phyloP scores from a whole-genome alignment of 495 filamentous ascomycete species.

The Clavariopsis aquatica region DNA sequence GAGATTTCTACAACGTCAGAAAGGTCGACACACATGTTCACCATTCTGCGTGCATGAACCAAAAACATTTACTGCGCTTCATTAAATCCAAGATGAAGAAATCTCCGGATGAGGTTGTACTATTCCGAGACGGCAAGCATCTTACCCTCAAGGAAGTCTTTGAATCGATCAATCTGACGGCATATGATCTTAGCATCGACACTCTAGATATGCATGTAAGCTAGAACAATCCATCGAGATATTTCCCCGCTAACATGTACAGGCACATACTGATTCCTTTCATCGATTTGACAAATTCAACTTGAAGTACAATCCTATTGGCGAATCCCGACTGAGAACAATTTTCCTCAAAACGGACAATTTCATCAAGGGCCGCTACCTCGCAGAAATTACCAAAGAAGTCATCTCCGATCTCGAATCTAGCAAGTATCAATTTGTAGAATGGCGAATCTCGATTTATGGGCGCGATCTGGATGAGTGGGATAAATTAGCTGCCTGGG shows the following conservation, averaged over 20 bases:
- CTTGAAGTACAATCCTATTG: slow-evolving; percentile 96
- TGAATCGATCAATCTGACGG: slow-evolving; percentile 93
- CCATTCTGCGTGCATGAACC: slow-evolving; percentile 99
- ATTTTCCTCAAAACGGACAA: slow-evolving; percentile 99
- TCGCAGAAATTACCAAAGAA: slow-evolving; percentile 96
- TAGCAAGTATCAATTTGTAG: slow-evolving; percentile 99
- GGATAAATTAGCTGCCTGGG: slow-evolving; percentile 97
- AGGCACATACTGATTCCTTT: slow-evolving; percentile 97
- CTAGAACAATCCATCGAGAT: too few relatives aligned
- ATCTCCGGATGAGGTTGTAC: slow-evolving; percentile 86
- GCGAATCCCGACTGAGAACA: slow-evolving; percentile 88
- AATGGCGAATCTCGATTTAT: slow-evolving; percentile 98
- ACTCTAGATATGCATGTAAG: slow-evolving; percentile 96
- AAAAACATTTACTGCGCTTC: slow-evolving; percentile 95
- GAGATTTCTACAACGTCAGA: slow-evolving; percentile 98
- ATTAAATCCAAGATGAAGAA: slow-evolving; percentile 99
- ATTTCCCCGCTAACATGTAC: too few relatives aligned
- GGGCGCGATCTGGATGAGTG: slow-evolving; percentile 89
- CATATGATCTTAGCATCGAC: slow-evolving; percentile 97
- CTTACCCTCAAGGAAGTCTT: slow-evolving; percentile 92
- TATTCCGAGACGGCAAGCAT: slow-evolving; percentile 90
- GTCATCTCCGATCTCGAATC: slow-evolving; percentile 97
- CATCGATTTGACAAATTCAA: slow-evolving; percentile 99
- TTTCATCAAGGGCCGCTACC: slow-evolving; percentile 90
- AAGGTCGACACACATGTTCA: slow-evolving; percentile 99